These are phyloP conservation scores for Alternaria dauci DNA, from an alignment of 2,329 filamentous ascomycete species.

Conservation along the genomic window DNA sequence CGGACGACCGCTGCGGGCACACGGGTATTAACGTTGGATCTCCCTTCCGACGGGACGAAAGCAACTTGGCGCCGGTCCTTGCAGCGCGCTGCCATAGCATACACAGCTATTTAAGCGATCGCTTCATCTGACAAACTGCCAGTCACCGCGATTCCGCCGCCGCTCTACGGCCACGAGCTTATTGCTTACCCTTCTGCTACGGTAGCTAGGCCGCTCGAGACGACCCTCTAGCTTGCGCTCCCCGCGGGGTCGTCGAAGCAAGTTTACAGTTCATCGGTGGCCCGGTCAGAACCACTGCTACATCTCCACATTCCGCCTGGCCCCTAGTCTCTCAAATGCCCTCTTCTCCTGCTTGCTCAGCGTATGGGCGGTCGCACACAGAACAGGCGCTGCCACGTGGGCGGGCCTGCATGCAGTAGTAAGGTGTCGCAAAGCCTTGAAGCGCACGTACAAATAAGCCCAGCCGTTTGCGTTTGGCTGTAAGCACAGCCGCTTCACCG, in stretches of 20 bases:
- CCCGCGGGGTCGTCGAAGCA: background rate
- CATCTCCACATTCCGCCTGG: conserved; percentile 10
- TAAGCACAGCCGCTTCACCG: conserved; percentile 23
- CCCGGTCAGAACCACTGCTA: conserved; percentile 14
- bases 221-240: background rate
- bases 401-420: conserved; percentile 23
- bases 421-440: conserved; percentile 20
- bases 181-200: conserved; percentile 1
- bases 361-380: conserved; percentile 21
- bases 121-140: conserved; percentile 9
- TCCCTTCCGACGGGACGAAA: conserved; percentile 10
- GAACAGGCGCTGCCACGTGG: conserved; percentile 29
- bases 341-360: background rate
- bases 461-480: conserved; percentile 13
- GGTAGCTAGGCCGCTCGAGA: background rate
- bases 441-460: conserved; percentile 17
- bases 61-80: conserved; percentile 18
- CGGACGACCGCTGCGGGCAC: conserved; percentile 15
- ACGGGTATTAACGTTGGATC: conserved; percentile 24
- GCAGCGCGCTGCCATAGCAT: conserved; percentile 8
- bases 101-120: conserved; percentile 15
- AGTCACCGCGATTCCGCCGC: conserved; percentile 7
- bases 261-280: conserved; percentile 13
- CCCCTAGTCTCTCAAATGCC: conserved; percentile 5
- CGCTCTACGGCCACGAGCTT: conserved; percentile 9